Evolutionary conservation across 495 filamentous ascomycete genomes (phyloP), one percentile per base, ranked within the genome.

Genomic region (Penicillium diatomitis): DNA sequence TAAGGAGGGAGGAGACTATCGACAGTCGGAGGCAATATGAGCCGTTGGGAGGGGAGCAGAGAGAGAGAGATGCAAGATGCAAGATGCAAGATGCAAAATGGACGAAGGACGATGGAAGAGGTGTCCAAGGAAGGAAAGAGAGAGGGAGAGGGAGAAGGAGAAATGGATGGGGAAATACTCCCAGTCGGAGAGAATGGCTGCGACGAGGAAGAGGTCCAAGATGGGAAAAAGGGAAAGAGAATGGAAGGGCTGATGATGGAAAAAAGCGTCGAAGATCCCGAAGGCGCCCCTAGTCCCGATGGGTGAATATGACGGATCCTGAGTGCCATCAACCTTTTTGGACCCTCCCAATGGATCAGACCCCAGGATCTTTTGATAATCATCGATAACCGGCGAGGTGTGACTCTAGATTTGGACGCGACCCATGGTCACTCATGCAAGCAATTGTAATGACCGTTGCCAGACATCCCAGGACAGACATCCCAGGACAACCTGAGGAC

Each of bases 251-350:
- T 29, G 55, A 51, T 39, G 46, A 44, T 51, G 50, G 51, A 52
- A 62, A 63, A 63, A 61, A 58, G 63, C 58, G 60, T 60, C 62
- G 53, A 66, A 59, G 63, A 67, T 68, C 62, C 66, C 68, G 58
- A 64, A 58, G 56, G 56, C 54, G 69, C 64, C 65, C 68, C 69
- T 72, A 72, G 66, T 70, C 69, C 69, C 67, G 58, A 72, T 69
- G 60, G 57, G 69, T 70, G 67, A 68, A 70, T 72, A 72, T 72
- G 69, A 72, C 69, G 69, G 68, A 70, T 71, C 66, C 65, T 63
- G 59, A 60, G 53, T 51, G 54, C 56, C 54, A 50, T 61, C 50
- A 59, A 64, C 63, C 57, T 61, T 63, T 50, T 59, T 29, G 27
- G 30, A 30, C 41, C 31, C 29, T 30, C 12, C 30, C 4, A 20